Evolutionary conservation across 768 basidiomycete species (phyloP), one percentile per base, ranked within the genome.

Genomic region (Tulasnella sp.): DNA sequence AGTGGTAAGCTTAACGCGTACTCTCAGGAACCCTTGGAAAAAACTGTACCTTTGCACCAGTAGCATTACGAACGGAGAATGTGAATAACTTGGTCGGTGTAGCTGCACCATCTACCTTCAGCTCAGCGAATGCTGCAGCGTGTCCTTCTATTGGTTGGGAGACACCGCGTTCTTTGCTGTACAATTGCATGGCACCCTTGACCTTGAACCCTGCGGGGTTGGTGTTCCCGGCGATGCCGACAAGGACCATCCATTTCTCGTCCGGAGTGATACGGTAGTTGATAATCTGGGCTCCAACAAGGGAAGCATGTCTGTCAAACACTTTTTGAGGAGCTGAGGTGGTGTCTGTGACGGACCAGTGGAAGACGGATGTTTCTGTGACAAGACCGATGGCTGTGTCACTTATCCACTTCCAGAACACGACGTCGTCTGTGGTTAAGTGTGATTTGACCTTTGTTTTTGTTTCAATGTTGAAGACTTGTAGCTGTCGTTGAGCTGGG

Each of bases 381-480:
- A 96, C 95, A 69, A 98, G 76, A 60, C 95, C 95, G 56, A 99
- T 81, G 25, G 84, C 84, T 15, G 79, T 77, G 56, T 89, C 83
- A 41, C 81, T 84, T 33, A 96, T 79, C 95, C 95, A 99, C 65
- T 95, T 96, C 95, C 95, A 99, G 69, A 95, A 99, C 22, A 89
- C 81, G 46, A 95, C 74, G 63, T 99, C 93, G 63, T 96, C 91
- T 63, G 78, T 83, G 71, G 81, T 95, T 54, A 80, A 71, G 63
- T 98, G 90, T 24, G 92, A 87, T 63, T 93, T 93, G 67, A 99
- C 87, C 72, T 98, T 98, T 64, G 85, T 82, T 72, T 98, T 98
- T 8, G 85, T 83, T 58, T 93, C 92, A 58, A 99, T 88, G 67
- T 98, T 93, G 73, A 98, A 99, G 56, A 98, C 79, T 66, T 99